These are phyloP conservation scores for Alternaria alternata DNA, from an alignment of 2,329 filamentous ascomycete genomes.

Conservation along the genomic window DNA sequence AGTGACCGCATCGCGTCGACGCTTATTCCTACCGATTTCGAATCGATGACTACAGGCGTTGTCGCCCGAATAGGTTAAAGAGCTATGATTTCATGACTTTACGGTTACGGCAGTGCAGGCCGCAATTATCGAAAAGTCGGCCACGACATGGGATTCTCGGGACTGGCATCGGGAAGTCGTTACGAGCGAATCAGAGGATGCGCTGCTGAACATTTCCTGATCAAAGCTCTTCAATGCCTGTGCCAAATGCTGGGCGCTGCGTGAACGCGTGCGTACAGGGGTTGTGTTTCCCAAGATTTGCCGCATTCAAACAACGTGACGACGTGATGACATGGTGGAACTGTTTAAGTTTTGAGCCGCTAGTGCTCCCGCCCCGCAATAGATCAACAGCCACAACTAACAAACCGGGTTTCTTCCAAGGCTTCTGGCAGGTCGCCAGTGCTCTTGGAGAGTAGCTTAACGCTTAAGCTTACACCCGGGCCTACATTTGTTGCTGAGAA, in stretches of 20 bases:
- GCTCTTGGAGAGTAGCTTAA: conserved; percentile 6
- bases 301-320: conserved; percentile 37
- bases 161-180: conserved; percentile 16
- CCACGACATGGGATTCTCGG: conserved; percentile 28
- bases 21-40: conserved; percentile 20
- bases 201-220: conserved; percentile 4
- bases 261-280: conserved; percentile 30
- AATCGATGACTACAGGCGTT: conserved; percentile 32
- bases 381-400: conserved; percentile 4
- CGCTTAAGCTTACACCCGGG: conserved; percentile 10
- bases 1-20: conserved; percentile 19
- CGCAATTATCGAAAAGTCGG: conserved; percentile 27
- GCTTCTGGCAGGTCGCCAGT: conserved; percentile 3
- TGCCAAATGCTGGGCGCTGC: conserved; percentile 15
- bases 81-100: conserved; percentile 49
- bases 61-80: conserved; percentile 15
- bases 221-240: conserved; percentile 11
- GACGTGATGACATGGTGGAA: conserved; percentile 44
- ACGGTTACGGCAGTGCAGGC: conserved; percentile 33
- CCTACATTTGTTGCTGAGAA: conserved; percentile 19
- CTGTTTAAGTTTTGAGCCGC: conserved; percentile 29
- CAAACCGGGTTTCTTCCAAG: conserved; percentile 11
- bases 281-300: conserved; percentile 16
- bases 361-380: conserved; percentile 22
- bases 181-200: conserved; percentile 25